Conservation (phyloP, 2,329 filamentous ascomycete genomes). For the Pseudogymnoascus sp. region DNA sequence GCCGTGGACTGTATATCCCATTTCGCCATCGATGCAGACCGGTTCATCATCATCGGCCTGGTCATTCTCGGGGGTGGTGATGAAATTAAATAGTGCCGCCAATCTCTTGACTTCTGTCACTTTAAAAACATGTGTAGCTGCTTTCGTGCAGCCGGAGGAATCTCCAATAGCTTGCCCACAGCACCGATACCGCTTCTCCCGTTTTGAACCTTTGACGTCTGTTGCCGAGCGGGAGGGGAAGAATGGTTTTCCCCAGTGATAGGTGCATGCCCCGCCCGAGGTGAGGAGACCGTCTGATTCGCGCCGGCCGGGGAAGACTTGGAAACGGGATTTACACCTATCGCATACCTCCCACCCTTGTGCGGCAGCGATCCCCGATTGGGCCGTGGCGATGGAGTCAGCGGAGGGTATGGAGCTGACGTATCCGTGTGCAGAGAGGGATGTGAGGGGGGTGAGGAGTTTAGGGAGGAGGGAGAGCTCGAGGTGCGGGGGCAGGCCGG, state of each 20-base stretch:
- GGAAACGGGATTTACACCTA: slow-evolving; percentile 76
- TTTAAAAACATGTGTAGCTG: slow-evolving; percentile 79
- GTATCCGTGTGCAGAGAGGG: slow-evolving; percentile 65
- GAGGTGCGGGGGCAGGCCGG: slow-evolving; percentile 57
- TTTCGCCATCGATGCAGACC: slow-evolving; percentile 91
- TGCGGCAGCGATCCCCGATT: slow-evolving; percentile 53
- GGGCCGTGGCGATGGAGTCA: slow-evolving; percentile 57
- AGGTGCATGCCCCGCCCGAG: slow-evolving; percentile 66
- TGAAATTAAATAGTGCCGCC: slow-evolving; percentile 70
- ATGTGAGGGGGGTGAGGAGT: slow-evolving; percentile 54
- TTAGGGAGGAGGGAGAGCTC: slow-evolving; percentile 57
- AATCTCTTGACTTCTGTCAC: slow-evolving; percentile 66
- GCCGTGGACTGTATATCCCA: slow-evolving; percentile 87
- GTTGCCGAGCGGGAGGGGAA: slow-evolving; percentile 49
- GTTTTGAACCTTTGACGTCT: slow-evolving; percentile 41
- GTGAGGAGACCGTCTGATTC: slow-evolving; percentile 67
- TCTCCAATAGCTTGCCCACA: slow-evolving; percentile 69
- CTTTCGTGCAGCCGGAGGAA: slow-evolving; percentile 62
- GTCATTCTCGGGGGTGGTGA: slow-evolving; percentile 61
- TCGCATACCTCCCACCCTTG: slow-evolving; percentile 83
- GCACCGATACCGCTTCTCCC: slow-evolving; percentile 62
- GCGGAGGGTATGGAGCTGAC: slow-evolving; percentile 58
- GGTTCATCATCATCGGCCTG: slow-evolving; percentile 45
- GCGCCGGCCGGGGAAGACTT: slow-evolving; percentile 81
- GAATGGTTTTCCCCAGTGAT: slow-evolving; percentile 69